phyloP scores from a whole-genome alignment of 2,329 filamentous ascomycete genomes.

The Plenodomus lindquistii region DNA sequence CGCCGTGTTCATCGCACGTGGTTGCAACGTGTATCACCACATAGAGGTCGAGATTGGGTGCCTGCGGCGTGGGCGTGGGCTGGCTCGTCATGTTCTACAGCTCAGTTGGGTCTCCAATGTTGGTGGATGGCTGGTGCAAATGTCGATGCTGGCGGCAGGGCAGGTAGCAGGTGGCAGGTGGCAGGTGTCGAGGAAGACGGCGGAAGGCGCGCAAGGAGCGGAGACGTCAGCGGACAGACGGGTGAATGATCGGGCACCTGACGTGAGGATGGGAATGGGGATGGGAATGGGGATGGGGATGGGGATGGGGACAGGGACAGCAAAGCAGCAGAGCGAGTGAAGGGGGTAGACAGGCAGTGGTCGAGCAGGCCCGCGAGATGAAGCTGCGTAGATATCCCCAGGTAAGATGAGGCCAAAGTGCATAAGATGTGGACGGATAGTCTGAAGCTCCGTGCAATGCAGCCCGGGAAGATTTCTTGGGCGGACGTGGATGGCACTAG shows the following conservation, averaged over 20 bases:
- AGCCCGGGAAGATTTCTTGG: slow-evolving; percentile 35
- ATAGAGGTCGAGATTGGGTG: slow-evolving; percentile 78
- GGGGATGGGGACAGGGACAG: neutral
- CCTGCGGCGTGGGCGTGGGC: slow-evolving; percentile 35
- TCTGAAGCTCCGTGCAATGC: slow-evolving; percentile 31
- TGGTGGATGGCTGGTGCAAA: slow-evolving; percentile 2
- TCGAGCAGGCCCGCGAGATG: slow-evolving; percentile 21
- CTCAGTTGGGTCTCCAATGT: slow-evolving; percentile 7
- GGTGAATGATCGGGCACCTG: slow-evolving; percentile 19
- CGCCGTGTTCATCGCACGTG: slow-evolving; percentile 97
- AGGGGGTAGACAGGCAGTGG: slow-evolving; percentile 18
- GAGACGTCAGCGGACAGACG: slow-evolving; percentile 29
- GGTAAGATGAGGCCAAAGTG: slow-evolving; percentile 30
- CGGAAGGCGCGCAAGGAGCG: slow-evolving; percentile 14
- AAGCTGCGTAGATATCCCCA: slow-evolving; percentile 9
- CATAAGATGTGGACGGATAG: slow-evolving; percentile 31
- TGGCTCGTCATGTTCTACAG: slow-evolving; percentile 30
- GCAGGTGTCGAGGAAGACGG: slow-evolving; percentile 11
- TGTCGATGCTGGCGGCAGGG: slow-evolving; percentile 8
- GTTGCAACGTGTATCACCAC: slow-evolving; percentile 98
- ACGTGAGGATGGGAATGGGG: slow-evolving; percentile 8
- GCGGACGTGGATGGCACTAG: slow-evolving; percentile 36
- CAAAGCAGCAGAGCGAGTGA: slow-evolving; percentile 15
- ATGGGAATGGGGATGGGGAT: slow-evolving; percentile 8
- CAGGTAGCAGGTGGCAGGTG: no score